These are phyloP conservation scores for Xylaria sp. DNA, from an alignment of 2,329 filamentous ascomycete genomes.

Conservation along the genomic window DNA sequence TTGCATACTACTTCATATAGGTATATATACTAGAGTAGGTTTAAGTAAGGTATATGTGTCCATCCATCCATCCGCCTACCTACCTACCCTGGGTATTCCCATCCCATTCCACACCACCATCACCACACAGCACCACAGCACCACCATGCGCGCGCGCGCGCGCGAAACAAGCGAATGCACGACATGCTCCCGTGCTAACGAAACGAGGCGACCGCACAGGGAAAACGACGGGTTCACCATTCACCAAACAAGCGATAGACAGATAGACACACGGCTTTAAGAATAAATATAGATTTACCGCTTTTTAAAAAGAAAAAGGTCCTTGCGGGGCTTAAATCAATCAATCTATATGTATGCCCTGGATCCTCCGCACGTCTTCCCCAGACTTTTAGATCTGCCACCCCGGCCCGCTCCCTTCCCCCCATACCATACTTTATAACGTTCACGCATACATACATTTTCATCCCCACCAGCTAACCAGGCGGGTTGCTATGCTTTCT, in stretches of 20 bases:
- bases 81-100: too few species aligned
- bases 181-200: slow-evolving; percentile 9
- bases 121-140: background rate
- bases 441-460: too few species aligned
- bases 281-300: background rate
- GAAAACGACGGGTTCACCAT: background rate
- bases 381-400: slow-evolving; percentile 2
- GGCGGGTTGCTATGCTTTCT: too few species aligned
- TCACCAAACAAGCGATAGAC: background rate
- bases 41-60: too few species aligned
- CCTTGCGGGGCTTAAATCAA: too few species aligned
- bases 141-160: slow-evolving; percentile 1
- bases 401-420: background rate
- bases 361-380: background rate
- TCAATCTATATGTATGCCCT: too few species aligned
- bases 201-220: background rate
- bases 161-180: slow-evolving; percentile 17
- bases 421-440: background rate
- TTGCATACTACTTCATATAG: too few species aligned
- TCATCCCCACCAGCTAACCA: too few species aligned
- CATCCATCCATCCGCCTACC: slow-evolving; percentile 9
- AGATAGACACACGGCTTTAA: too few species aligned
- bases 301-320: too few species aligned
- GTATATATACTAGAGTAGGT: too few species aligned
- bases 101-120: slow-evolving; percentile 26